phyloP scores from a whole-genome alignment of 495 filamentous ascomycete species.

The Pseudotulostoma volvatum region DNA sequence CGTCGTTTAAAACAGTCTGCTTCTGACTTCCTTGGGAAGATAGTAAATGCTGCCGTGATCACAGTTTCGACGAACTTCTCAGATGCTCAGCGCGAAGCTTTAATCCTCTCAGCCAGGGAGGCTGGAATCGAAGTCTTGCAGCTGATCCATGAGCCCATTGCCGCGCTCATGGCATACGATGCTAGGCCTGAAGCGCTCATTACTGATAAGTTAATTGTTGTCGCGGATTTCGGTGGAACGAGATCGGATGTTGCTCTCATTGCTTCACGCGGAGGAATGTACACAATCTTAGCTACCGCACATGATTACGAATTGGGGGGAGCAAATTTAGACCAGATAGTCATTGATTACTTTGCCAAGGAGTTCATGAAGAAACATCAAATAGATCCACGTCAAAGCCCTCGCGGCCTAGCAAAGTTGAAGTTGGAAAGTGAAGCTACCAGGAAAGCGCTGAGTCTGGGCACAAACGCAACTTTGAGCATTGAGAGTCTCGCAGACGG shows the following conservation, averaged over 20 bases:
- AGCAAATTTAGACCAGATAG: constrained; percentile 63
- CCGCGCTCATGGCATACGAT: constrained; percentile 83
- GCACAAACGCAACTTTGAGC: constrained; percentile 74
- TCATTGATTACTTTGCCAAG: constrained; percentile 94
- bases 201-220: constrained; percentile 75
- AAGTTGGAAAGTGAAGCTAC: constrained; percentile 79
- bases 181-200: constrained; percentile 59
- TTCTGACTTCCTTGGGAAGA: constrained; percentile 78
- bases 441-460: constrained; percentile 78
- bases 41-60: constrained; percentile 82
- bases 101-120: constrained; percentile 57
- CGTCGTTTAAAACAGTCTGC: constrained; percentile 68
- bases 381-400: constrained; percentile 67
- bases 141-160: constrained; percentile 83
- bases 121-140: constrained; percentile 84
- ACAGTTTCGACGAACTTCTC: constrained; percentile 87
- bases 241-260: constrained; percentile 84
- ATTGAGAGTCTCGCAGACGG: constrained; percentile 78
- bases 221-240: constrained; percentile 85
- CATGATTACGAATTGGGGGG: constrained; percentile 91
- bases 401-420: constrained; percentile 73
- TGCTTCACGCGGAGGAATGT: constrained; percentile 84
- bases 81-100: constrained; percentile 66
- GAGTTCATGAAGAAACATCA: constrained; percentile 94
- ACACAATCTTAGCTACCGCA: constrained; percentile 81